phyloP scores from a whole-genome alignment of 73 alveolate genomes.

The Paramecium sexaurelia region DNA sequence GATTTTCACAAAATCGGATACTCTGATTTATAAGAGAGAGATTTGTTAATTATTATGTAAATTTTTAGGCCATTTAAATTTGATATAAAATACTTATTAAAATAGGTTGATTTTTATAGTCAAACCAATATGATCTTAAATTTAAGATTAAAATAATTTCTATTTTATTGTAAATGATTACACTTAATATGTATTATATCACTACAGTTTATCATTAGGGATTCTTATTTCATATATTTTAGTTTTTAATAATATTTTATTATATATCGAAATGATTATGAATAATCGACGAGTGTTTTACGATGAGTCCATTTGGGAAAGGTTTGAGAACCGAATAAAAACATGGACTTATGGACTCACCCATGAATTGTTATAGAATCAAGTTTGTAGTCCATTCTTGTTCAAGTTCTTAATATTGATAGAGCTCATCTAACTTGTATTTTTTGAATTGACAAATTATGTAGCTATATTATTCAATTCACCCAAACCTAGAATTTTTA shows the following conservation, averaged over 20 bases:
- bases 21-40: not conserved
- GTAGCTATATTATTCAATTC: constrained; percentile 57
- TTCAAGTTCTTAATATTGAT: constrained; percentile 57
- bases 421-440: constrained; percentile 61
- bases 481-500: constrained; percentile 53
- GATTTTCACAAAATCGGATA: too few relatives aligned
- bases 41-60: not conserved
- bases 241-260: not conserved
- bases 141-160: not conserved
- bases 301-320: constrained; percentile 70
- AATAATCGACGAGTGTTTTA: constrained; percentile 58
- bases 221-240: not conserved
- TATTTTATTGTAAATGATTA: too few relatives aligned
- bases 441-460: not conserved
- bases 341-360: constrained; percentile 67
- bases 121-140: not conserved
- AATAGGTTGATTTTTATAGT: not conserved
- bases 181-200: too few relatives aligned
- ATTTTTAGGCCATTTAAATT: not conserved
- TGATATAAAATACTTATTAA: too few relatives aligned
- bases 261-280: constrained; percentile 47
- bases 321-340: constrained; percentile 50
- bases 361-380: constrained; percentile 63
- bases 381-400: constrained; percentile 56
- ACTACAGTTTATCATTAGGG: not conserved